These are phyloP conservation scores for Leccinellum luteum DNA, from an alignment of 768 basidiomycete genomes.

Conservation along the genomic window DNA sequence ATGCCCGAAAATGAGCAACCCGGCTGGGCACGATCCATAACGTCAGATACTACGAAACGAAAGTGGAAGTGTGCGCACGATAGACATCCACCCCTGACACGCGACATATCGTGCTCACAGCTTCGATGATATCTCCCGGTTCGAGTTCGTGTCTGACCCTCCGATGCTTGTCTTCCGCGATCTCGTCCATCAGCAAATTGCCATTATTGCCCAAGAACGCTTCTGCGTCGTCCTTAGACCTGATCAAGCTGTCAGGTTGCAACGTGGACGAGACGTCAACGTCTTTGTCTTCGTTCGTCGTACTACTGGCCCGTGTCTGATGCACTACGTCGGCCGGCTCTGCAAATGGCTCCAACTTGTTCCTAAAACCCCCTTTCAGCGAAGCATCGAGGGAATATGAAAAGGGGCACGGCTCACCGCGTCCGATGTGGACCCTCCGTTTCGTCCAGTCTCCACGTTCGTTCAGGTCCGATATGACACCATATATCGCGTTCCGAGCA, in stretches of 20 bases:
- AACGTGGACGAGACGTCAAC: conserved; percentile 46
- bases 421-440: conserved; percentile 90
- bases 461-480: conserved; percentile 51
- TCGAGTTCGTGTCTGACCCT: conserved; percentile 84
- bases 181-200: conserved; percentile 66
- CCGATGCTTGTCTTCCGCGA: conserved; percentile 85
- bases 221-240: conserved; percentile 11
- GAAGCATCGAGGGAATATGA: background rate
- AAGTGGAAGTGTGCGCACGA: conserved; percentile 48
- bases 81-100: conserved; percentile 90
- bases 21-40: conserved; percentile 44
- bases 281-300: conserved; percentile 40
- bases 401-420: conserved; percentile 48
- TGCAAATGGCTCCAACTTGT: conserved; percentile 68
- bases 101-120: conserved; percentile 80
- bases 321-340: conserved; percentile 40
- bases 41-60: background rate
- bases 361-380: conserved; percentile 41
- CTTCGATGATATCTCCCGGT: conserved; percentile 87
- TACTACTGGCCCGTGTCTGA: conserved; percentile 21
- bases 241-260: conserved; percentile 15
- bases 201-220: conserved; percentile 15
- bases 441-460: conserved; percentile 80
- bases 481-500: conserved; percentile 82
- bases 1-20: conserved; percentile 82